Evolutionary conservation across 768 basidiomycete species (phyloP), one percentile per base, ranked within the genome.

Genomic region (Leccinellum albellum): DNA sequence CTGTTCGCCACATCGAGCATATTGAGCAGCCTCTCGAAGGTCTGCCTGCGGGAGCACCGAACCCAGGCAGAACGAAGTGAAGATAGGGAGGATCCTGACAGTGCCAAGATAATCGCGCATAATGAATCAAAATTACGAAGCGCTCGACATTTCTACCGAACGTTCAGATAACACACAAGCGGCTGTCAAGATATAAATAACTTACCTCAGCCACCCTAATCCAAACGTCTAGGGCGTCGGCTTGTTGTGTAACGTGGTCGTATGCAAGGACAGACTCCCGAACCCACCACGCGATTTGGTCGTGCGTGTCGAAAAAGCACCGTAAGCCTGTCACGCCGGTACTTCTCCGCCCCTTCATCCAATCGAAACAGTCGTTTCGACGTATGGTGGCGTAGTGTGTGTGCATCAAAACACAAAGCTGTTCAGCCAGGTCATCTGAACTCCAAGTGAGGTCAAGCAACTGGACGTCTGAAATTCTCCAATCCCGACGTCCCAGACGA

Each of bases 361-460:
- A 90, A 33, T 75, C 68, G 31, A 96, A 75, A 69, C 89, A 96
- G 64, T 95, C 91, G 42, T 82, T 82, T 7, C 84, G 79, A 9
- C 82, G 81, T 55, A 94, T 82, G 66, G 83, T 84, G 57, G 76
- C 72, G 70, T 94, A 96, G 6, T 86, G 75, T 35, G 78, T 73
- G 54, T 79, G 83, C 68, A 95, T 91, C 59, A 85, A 75, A 46
- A 94, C 73, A n/a, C 87, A 85, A 45, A 96, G 76, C 64, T 95
- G 92, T 44, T 92, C 84, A 0, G 92, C 92, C 32, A 96, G 65
- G 54, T 87, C 83, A 21, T 79, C 66, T 2, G 90, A 79, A 62
- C 89, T 85, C 57, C 89, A 76, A 61, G 83, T 81, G 13, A 83
- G 67, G 17, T 42, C 42, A 9, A 54, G n/a, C 7, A 28, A 28